Percentiles rank a stretch among this genome's conserved stretches.
phyloP scores from a whole-genome alignment of 164 flowering plant genomes.

The Stephania yunnanensis region DNA sequence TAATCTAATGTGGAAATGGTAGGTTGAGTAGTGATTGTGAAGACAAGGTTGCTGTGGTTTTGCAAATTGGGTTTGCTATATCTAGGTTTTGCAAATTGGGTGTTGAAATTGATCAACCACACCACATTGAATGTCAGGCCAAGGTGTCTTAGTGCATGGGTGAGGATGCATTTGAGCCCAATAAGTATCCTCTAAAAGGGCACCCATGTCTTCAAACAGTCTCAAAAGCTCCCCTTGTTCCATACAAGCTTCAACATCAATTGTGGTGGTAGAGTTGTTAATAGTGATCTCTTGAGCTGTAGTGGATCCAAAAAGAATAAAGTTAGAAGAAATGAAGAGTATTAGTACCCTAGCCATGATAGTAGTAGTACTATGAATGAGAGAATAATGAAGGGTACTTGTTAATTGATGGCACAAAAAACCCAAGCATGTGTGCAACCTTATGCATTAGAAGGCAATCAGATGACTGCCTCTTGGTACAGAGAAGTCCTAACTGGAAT shows the following conservation, averaged over 20 bases:
- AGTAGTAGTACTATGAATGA: not conserved
- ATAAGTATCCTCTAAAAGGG: not conserved
- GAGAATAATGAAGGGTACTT: not conserved
- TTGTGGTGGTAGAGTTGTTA: not conserved
- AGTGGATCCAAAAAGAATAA: not conserved
- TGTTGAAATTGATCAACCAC: not conserved
- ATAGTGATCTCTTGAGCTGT: not conserved
- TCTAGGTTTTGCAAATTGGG: not conserved
- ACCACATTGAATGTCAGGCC: not conserved
- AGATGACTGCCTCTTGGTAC: slow-evolving; percentile 76
- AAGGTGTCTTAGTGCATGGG: not conserved
- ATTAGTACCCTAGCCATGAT: not conserved
- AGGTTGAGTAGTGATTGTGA: not conserved
- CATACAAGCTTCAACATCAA: not conserved
- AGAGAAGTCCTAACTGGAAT: slow-evolving; percentile 84
- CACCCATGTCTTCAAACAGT: not conserved
- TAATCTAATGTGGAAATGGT: not conserved
- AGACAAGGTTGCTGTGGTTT: not conserved
- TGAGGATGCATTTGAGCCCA: not conserved
- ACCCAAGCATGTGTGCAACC: slow-evolving; percentile 69
- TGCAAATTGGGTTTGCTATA: not conserved
- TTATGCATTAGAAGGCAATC: slow-evolving; percentile 96
- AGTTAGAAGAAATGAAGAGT: not conserved
- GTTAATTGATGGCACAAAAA: slow-evolving; percentile 32
- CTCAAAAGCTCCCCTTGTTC: not conserved